Percentiles rank a stretch among this genome's conserved stretches.
Evolutionary conservation across 2,329 filamentous ascomycete genomes (phyloP).

Genomic region (Spiromastix sp.): DNA sequence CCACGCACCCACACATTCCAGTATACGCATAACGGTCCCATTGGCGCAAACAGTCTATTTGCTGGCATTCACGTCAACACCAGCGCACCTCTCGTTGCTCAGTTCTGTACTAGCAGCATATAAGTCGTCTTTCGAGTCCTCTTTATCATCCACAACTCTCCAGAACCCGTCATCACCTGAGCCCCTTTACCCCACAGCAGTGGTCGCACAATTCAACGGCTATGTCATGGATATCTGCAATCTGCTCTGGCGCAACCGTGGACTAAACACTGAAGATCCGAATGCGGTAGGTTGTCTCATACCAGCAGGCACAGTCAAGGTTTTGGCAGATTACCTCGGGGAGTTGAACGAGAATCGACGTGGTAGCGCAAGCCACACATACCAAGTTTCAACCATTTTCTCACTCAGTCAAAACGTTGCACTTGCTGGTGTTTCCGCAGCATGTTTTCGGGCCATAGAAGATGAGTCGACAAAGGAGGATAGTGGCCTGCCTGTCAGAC

Average conservation of each 20-base stretch:
- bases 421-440: constrained; percentile 35
- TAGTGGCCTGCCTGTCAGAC: constrained; percentile 17
- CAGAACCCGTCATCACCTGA: constrained; percentile 23
- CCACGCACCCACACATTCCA: constrained; percentile 39
- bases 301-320: constrained; percentile 33
- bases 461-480: constrained; percentile 28
- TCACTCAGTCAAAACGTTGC: constrained; percentile 38
- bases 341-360: constrained; percentile 18
- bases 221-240: constrained; percentile 84
- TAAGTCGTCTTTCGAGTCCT: constrained; percentile 62
- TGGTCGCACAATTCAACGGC: constrained; percentile 65
- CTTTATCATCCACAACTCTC: constrained; percentile 34
- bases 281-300: constrained; percentile 47
- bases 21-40: constrained; percentile 58
- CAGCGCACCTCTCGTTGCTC: constrained; percentile 56
- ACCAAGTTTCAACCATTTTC: constrained; percentile 32
- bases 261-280: constrained; percentile 55
- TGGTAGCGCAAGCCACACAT: constrained; percentile 17
- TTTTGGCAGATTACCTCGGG: constrained; percentile 33
- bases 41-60: constrained; percentile 58
- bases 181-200: constrained; percentile 44
- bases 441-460: constrained; percentile 39
- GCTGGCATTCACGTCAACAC: constrained; percentile 55
- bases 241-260: constrained; percentile 65
- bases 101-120: constrained; percentile 60